Conservation (phyloP, 768 basidiomycete species). For the Trichaptum fuscoviolaceum region DNA sequence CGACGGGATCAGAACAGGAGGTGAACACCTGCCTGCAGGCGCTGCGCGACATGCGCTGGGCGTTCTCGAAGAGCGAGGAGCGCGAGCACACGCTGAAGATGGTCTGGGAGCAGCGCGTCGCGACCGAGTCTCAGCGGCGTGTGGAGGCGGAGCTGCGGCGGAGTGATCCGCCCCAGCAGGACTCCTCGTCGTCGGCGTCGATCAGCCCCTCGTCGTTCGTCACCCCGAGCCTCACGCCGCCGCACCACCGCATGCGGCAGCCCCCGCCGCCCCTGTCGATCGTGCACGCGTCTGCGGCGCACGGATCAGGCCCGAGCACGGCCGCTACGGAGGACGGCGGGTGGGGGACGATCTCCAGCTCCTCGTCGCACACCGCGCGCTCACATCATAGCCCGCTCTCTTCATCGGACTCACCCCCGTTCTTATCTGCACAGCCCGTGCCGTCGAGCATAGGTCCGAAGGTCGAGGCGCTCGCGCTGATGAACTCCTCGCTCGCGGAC, state of each 20-base stretch:
- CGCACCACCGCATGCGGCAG: not conserved
- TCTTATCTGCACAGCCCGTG: not conserved
- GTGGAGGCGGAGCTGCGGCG: slow-evolving; percentile 1
- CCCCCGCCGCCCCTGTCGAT: not conserved
- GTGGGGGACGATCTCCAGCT: not conserved
- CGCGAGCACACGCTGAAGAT: slow-evolving; percentile 54
- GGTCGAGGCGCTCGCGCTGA: not conserved
- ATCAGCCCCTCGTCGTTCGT: not conserved
- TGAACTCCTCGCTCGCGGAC: not conserved
- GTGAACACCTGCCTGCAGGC: slow-evolving; percentile 60
- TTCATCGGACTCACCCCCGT: not conserved
- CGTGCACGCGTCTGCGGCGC: not conserved
- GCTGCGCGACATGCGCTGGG: slow-evolving; percentile 81
- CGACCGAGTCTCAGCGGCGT: not conserved
- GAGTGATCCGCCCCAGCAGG: slow-evolving; percentile 4
- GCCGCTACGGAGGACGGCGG: not conserved
- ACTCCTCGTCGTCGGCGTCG: not conserved
- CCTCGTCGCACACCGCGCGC: not conserved
- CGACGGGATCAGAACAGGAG: slow-evolving; percentile 47
- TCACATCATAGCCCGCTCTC: not conserved
- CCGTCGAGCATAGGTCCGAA: not conserved
- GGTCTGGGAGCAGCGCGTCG: slow-evolving; percentile 31
- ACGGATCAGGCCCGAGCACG: slow-evolving; percentile 4
- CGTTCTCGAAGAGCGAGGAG: slow-evolving; percentile 69
- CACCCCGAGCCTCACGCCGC: not conserved